These are phyloP conservation scores for Apiospora pterosperma DNA, from an alignment of 2,329 filamentous ascomycete species.

Conservation along the genomic window DNA sequence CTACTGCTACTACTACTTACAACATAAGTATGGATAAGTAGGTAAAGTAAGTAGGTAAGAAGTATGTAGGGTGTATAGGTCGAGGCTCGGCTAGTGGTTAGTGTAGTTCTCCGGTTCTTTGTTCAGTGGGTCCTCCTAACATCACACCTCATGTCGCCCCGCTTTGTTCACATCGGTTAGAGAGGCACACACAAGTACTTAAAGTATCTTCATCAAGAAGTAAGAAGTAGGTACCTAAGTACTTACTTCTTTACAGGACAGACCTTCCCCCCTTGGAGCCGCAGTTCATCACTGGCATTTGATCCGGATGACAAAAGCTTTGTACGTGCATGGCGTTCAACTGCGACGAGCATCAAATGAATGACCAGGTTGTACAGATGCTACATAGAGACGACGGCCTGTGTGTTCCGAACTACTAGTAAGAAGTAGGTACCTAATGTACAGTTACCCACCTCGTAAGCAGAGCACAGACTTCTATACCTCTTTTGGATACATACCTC, in stretches of 20 bases:
- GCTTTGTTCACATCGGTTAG: not conserved
- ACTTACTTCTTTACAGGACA: not conserved
- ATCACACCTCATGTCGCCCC: not conserved
- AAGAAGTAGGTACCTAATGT: no score
- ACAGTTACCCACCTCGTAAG: not conserved
- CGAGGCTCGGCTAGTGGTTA: not conserved
- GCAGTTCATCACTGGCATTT: not conserved
- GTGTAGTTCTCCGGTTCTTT: conserved; percentile 4
- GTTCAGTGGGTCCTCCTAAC: conserved; percentile 2
- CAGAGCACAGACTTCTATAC: not conserved
- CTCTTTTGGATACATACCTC: not conserved
- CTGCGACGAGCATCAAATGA: not conserved
- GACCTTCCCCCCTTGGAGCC: not conserved
- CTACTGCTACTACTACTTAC: no score
- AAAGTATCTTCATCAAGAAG: no score
- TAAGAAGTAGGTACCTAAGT: no score
- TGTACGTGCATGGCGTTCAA: not conserved
- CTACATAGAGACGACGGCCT: no score
- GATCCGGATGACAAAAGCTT: not conserved
- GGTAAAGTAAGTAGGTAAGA: no score
- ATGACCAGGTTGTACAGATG: not conserved
- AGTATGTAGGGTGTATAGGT: not conserved
- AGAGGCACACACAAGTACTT: not conserved
- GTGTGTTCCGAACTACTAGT: no score
- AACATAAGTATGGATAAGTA: no score